These are phyloP conservation scores for Phytopythium cucurbitacearum DNA, from an alignment of 352 stramenopile genomes.

Conservation along the genomic window DNA sequence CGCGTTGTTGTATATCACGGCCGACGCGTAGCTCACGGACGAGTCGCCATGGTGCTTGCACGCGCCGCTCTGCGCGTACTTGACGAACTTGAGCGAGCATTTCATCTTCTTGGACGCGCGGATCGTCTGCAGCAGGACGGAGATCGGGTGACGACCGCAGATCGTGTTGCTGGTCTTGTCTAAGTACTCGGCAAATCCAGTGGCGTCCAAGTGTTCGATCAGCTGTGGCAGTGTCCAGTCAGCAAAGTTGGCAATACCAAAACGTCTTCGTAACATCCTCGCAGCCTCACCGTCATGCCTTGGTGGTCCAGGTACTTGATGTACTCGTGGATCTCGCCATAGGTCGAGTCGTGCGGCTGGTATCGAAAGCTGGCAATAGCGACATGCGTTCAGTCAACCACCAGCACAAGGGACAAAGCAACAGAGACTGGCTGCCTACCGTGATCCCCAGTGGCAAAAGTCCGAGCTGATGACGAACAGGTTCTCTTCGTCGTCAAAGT, in stretches of 20 bases:
- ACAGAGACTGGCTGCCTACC: conserved; percentile 22
- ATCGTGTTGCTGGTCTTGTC: conserved; percentile 96
- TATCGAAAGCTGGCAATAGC: conserved; percentile 80
- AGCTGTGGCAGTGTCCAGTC: conserved; percentile 26
- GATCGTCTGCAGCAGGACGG: conserved; percentile 64
- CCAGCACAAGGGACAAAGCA: neutral
- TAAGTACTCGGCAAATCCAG: conserved; percentile 94
- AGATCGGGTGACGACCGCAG: conserved; percentile 95
- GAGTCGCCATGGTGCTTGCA: conserved; percentile 85
- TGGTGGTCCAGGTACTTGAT: conserved; percentile 94
- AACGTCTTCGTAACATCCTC: neutral
- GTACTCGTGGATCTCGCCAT: conserved; percentile 91
- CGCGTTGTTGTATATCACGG: conserved; percentile 75
- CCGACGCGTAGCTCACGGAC: conserved; percentile 94
- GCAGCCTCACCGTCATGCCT: conserved; percentile 59
- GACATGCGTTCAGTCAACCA: neutral
- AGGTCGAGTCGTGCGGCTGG: conserved; percentile 76
- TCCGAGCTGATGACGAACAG: conserved; percentile 96
- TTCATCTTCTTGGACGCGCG: conserved; percentile 46
- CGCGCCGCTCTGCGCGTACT: conserved; percentile 91
- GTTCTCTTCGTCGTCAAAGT: conserved; percentile 90
- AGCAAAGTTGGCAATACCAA: neutral
- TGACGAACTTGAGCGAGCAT: conserved; percentile 88
- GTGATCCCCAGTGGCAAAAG: conserved; percentile 96
- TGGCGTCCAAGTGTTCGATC: conserved; percentile 89